Base-by-base conservation (phyloP, 345 rosid genomes). In the Arabis alpina region DNA sequence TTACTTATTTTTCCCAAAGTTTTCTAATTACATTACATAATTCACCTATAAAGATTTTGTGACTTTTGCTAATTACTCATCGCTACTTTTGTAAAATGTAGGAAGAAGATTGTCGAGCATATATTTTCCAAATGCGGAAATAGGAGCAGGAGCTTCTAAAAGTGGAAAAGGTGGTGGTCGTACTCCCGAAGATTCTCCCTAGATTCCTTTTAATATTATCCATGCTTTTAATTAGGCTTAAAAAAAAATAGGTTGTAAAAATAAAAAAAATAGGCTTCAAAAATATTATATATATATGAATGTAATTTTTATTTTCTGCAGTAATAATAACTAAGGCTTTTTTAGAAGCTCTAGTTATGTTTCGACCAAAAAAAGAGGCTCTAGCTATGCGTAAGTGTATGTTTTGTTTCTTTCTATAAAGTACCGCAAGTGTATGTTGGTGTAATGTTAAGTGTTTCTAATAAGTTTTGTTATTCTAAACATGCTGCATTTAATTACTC, bases 101-200 rank as follows among this genome's bases (percentile, higher is more conserved):
- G 69, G 48, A 23, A 52, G 70, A 40, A 66, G 60, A 66, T 30
- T 54, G 40, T 10, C 40, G 61, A 27, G 25, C 15, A 13, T 10
- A 4, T 44, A 44, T 61, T 28, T 4, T 28, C 66, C 53, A 61
- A 44, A 61, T 43, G 66, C 24, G 39, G 52, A n/a, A 8, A 65
- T 10, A 52, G 1, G 8, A 10, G 12, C 51, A 25, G 11, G 14
- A 11, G 40, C 70, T 66, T 66, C 70, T 14, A 27, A 52, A 7
- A 66, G 60, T 65, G 28, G 50, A 25, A 9, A n/a, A 3, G 71
- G 71, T 53, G 61, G 30, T 53, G 51, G 61, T 54, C 61, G 61
- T 28, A 16, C 2, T 36, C 57, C 54, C 4, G n/a, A 5, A 3
- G 39, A 32, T 12, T 12, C 44, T 6, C 28, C 67, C 2, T 43